Evolutionary conservation across 257 asterid species (phyloP).

Genomic region (Vinca minor): DNA sequence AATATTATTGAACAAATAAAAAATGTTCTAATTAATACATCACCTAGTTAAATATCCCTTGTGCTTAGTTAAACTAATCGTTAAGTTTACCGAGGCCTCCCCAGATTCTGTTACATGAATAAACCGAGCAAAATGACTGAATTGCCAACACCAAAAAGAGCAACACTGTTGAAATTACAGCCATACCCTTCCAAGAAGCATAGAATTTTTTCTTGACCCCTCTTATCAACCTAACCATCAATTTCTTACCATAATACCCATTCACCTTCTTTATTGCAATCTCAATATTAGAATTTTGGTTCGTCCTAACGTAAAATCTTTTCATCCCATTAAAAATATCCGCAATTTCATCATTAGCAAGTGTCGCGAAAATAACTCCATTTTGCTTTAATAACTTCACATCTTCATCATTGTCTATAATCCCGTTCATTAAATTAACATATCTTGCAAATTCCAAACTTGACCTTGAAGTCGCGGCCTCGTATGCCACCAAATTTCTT

Average conservation of each 20-base stretch:
- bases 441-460: slow-evolving; percentile 34
- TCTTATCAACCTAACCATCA: slow-evolving; percentile 24
- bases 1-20: too few relatives aligned
- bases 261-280: slow-evolving; percentile 34
- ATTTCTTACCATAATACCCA: slow-evolving; percentile 16
- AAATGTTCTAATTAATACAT: too few relatives aligned
- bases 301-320: slow-evolving; percentile 19
- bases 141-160: slow-evolving; percentile 27
- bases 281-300: slow-evolving; percentile 24
- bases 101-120: slow-evolving; percentile 15
- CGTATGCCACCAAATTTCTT: slow-evolving; percentile 49
- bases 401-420: slow-evolving; percentile 28
- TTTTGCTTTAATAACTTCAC: slow-evolving; percentile 33
- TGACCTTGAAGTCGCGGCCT: slow-evolving; percentile 30
- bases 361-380: slow-evolving; percentile 25
- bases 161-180: slow-evolving; percentile 19
- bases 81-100: too few relatives aligned
- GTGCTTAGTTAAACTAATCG: too few relatives aligned
- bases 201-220: slow-evolving; percentile 14
- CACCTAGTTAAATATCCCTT: too few relatives aligned
- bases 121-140: slow-evolving; percentile 35
- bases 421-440: slow-evolving; percentile 50
- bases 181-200: slow-evolving; percentile 20
- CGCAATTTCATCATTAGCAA: slow-evolving; percentile 32
- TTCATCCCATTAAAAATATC: slow-evolving; percentile 35